Conservation (phyloP, 371 early-diverging fungal species). For the Chytridium lagenaria region DNA sequence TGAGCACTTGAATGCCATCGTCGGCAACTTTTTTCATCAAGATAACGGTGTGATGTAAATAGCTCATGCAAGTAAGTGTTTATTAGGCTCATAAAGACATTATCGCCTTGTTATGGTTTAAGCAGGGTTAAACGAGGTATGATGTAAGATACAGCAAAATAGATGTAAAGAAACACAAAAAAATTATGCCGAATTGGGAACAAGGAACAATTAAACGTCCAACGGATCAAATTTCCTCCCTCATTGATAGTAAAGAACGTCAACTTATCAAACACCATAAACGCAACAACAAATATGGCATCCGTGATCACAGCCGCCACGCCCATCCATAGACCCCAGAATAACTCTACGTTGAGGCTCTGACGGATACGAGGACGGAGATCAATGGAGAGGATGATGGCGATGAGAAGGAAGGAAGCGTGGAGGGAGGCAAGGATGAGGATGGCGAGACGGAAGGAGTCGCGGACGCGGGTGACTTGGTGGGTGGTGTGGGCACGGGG, state of each 20-base stretch:
- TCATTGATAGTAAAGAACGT: constrained; percentile 21
- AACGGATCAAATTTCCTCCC: constrained; percentile 25
- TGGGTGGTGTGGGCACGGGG: constrained; percentile 11
- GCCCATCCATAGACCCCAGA: constrained; percentile 14
- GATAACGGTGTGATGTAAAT: too few relatives aligned
- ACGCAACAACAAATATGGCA: constrained; percentile 2
- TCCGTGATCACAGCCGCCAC: constrained; percentile 18
- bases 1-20: too few relatives aligned
- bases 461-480: not conserved
- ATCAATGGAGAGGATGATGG: not conserved
- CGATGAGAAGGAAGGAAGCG: constrained; percentile 10
- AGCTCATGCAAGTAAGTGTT: too few relatives aligned
- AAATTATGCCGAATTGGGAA: too few relatives aligned
- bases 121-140: too few relatives aligned
- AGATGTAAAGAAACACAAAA: too few relatives aligned
- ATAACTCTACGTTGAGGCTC: not conserved
- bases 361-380: not conserved
- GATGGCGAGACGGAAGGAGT: constrained; percentile 7
- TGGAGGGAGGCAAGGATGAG: constrained; percentile 5
- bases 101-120: too few relatives aligned
- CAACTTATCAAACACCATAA: constrained; percentile 7
- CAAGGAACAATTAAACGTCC: constrained; percentile 8
- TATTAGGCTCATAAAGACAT: too few relatives aligned
- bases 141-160: too few relatives aligned
- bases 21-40: too few relatives aligned